These are phyloP conservation scores for Venturia aucupariae DNA, from an alignment of 2,329 filamentous ascomycete genomes.

Conservation along the genomic window DNA sequence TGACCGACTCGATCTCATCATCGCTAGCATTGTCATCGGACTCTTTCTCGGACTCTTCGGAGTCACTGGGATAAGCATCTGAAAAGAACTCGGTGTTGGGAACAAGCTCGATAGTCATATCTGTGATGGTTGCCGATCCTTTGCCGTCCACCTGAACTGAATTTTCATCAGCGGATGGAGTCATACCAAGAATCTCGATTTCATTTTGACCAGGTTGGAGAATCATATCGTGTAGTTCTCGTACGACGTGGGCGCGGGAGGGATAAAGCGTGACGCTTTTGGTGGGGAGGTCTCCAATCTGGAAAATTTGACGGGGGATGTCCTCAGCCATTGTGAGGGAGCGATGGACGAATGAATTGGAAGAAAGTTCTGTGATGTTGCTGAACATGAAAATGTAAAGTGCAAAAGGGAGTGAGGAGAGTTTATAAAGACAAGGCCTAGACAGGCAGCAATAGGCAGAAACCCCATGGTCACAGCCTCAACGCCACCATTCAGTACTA, in stretches of 20 bases:
- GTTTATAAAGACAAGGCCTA: not conserved
- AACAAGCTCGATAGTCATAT: conserved; percentile 52
- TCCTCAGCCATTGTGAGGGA: conserved; percentile 16
- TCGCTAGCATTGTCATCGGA: conserved; percentile 30
- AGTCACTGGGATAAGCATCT: conserved; percentile 43
- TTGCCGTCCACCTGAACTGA: conserved; percentile 53
- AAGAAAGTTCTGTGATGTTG: not conserved
- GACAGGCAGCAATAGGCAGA: not conserved
- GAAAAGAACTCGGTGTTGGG: conserved; percentile 47
- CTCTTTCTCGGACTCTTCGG: conserved; percentile 28
- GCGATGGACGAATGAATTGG: not conserved
- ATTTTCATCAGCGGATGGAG: conserved; percentile 44
- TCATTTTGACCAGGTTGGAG: conserved; percentile 49
- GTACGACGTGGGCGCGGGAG: conserved; percentile 48
- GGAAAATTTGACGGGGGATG: conserved; percentile 39
- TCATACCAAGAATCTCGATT: conserved; percentile 46
- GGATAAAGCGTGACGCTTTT: conserved; percentile 57
- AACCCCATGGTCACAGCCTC: not conserved
- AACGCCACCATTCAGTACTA: not conserved
- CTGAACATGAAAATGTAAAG: not conserved
- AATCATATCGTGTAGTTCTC: conserved; percentile 48
- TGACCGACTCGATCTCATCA: conserved; percentile 40
- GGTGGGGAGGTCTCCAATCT: conserved; percentile 48
- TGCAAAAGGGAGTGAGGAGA: not conserved
- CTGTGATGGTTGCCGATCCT: conserved; percentile 48